Percentiles rank a stretch among this genome's conserved stretches.
Conservation (phyloP, 179 eudicot genomes). For the Silene coronaria region DNA sequence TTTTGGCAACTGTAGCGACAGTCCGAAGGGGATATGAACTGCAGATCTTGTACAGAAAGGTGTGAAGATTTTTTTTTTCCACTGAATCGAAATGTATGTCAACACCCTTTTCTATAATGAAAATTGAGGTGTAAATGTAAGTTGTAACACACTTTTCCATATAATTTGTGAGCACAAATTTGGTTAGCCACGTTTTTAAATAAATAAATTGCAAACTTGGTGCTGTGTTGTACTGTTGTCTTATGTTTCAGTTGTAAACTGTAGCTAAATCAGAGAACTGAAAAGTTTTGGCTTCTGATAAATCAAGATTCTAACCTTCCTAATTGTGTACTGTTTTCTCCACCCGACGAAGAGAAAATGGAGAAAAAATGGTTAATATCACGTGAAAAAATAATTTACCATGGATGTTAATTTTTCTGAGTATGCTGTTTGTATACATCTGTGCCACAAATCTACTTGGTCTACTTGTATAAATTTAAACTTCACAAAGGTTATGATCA, state of each 20-base stretch:
- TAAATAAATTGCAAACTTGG: neutral
- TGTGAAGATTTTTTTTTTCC: slow-evolving; percentile 14
- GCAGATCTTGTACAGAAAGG: slow-evolving; percentile 28
- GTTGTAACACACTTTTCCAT: neutral
- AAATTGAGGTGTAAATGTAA: slow-evolving; percentile 19
- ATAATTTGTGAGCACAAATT: neutral
- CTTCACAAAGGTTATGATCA: too few species aligned
- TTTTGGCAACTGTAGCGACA: slow-evolving; percentile 16
- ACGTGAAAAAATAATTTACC: too few species aligned
- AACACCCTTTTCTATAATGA: slow-evolving; percentile 11
- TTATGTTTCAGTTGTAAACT: neutral
- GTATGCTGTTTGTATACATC: too few species aligned
- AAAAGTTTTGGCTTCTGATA: neutral
- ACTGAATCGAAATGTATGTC: slow-evolving; percentile 3
- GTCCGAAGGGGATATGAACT: slow-evolving; percentile 11
- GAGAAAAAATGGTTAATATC: too few species aligned
- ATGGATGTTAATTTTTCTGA: too few species aligned
- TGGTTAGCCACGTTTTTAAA: neutral
- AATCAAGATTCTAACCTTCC: too few species aligned
- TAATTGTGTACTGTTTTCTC: too few species aligned
- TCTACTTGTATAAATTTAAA: too few species aligned
- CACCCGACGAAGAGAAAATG: too few species aligned
- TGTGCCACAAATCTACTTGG: too few species aligned
- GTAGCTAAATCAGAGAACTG: neutral
- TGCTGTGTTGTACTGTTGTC: neutral